Percentiles rank a stretch among this genome's conserved stretches.
Evolutionary conservation across 371 early-diverging fungal genomes (phyloP).

Genomic region (Catenaria anguillulae): DNA sequence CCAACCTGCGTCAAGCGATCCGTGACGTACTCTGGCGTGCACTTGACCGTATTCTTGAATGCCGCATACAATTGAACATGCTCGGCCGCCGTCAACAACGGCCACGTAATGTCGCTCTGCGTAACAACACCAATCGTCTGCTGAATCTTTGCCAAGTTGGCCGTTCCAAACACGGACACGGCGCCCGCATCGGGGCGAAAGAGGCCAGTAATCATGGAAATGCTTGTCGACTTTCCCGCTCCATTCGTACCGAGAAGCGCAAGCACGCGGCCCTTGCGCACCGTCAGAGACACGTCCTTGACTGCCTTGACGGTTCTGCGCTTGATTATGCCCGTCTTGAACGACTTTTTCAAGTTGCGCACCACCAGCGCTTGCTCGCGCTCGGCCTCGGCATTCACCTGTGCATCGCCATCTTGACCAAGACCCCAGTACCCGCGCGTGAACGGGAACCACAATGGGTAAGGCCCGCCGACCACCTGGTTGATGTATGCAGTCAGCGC

Average conservation of each 20-base stretch:
- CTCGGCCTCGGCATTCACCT: background rate
- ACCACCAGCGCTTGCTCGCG: constrained; percentile 29
- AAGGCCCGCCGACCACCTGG: background rate
- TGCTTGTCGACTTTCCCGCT: constrained; percentile 9
- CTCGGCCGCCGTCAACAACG: constrained; percentile 17
- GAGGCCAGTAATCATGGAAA: constrained; percentile 9
- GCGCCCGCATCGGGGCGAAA: constrained; percentile 8
- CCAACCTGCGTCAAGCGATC: background rate
- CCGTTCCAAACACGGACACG: constrained; percentile 10
- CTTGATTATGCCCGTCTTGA: background rate
- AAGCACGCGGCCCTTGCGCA: constrained; percentile 4
- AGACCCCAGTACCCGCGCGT: too few species aligned
- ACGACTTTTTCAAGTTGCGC: constrained; percentile 17
- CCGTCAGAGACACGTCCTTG: background rate
- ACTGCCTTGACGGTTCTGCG: background rate
- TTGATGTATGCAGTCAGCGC: too few species aligned
- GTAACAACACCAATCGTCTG: constrained; percentile 25
- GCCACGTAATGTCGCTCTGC: constrained; percentile 24
- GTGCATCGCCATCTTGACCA: too few species aligned
- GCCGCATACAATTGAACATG: background rate
- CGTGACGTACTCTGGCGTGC: background rate
- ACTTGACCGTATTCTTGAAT: background rate
- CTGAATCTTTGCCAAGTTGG: constrained; percentile 17
- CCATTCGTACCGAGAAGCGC: constrained; percentile 15
- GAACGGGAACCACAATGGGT: background rate